Evolutionary conservation across 2,329 filamentous ascomycete genomes (phyloP).

Genomic region (Aureobasidium subglaciale): DNA sequence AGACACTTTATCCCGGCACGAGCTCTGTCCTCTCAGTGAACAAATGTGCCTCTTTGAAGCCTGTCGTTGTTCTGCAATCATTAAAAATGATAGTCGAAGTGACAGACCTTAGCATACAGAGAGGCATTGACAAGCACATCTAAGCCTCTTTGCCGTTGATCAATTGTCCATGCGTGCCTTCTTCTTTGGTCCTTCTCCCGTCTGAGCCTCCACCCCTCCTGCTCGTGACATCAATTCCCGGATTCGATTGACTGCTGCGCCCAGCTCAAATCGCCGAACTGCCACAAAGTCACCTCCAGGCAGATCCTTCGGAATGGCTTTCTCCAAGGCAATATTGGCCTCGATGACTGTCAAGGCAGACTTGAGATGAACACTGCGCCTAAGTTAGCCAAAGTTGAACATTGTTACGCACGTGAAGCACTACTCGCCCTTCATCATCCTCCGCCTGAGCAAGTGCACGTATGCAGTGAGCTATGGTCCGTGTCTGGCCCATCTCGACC

Average conservation of each 20-base stretch:
- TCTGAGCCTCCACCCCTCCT: constrained; percentile 3
- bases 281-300: constrained; percentile 27
- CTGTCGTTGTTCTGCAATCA: too few relatives aligned
- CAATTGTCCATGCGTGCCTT: constrained; percentile 13
- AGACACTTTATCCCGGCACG: too few relatives aligned
- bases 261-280: constrained; percentile 25
- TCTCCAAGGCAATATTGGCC: constrained; percentile 20
- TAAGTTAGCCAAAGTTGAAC: not conserved
- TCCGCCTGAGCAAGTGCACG: constrained; percentile 17
- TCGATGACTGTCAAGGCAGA: constrained; percentile 20
- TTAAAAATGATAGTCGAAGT: too few relatives aligned
- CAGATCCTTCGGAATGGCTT: constrained; percentile 21
- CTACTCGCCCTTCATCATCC: not conserved
- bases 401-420: not conserved
- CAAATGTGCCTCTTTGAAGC: too few relatives aligned
- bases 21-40: too few relatives aligned
- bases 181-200: constrained; percentile 13
- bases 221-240: constrained; percentile 18
- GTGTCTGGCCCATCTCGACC: constrained; percentile 27
- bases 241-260: constrained; percentile 25
- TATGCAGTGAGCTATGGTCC: constrained; percentile 22
- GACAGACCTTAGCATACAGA: too few relatives aligned
- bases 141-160: constrained; percentile 3
- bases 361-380: constrained; percentile 19
- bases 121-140: constrained; percentile 4